A percentile compares a stretch with the other conserved stretches of the same genome.
phyloP scores from a whole-genome alignment of 2,329 filamentous ascomycete genomes.

The Aureobasidium leucospermi region DNA sequence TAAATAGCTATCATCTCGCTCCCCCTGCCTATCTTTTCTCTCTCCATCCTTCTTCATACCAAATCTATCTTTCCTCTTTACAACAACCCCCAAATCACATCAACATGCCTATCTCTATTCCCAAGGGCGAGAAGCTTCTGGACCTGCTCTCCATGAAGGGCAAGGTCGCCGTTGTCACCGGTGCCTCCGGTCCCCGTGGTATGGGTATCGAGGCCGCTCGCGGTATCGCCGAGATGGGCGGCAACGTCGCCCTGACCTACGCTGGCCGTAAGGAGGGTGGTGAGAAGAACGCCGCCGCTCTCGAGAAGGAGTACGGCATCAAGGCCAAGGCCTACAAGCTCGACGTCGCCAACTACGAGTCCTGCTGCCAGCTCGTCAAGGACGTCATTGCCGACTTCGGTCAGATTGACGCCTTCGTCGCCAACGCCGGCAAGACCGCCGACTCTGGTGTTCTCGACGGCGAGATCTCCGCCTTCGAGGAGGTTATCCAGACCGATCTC shows the following conservation, averaged over 20 bases:
- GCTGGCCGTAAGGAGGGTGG: conserved; percentile 53
- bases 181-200: conserved; percentile 54
- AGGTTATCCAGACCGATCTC: conserved; percentile 78
- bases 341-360: conserved; percentile 51
- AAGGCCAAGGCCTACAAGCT: conserved; percentile 63
- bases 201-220: conserved; percentile 62
- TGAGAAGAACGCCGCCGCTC: conserved; percentile 59
- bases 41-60: conserved; percentile 8
- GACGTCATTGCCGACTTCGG: conserved; percentile 62
- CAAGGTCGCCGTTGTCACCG: conserved; percentile 46
- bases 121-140: conserved; percentile 49
- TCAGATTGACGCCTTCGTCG: conserved; percentile 60
- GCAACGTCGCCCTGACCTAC: conserved; percentile 61
- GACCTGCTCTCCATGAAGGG: conserved; percentile 49
- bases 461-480: conserved; percentile 63
- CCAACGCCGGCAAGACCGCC: conserved; percentile 65
- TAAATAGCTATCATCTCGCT: not conserved
- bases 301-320: conserved; percentile 53
- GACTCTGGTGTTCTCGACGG: conserved; percentile 62
- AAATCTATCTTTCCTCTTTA: conserved; percentile 2
- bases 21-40: conserved; percentile 2
- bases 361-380: conserved; percentile 50
- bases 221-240: conserved; percentile 57
- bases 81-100: conserved; percentile 8
- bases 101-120: conserved; percentile 19